Evolutionary conservation across 441 rosid species (phyloP), one percentile per base, ranked within the genome.

Genomic region (Erysimum pusillum): DNA sequence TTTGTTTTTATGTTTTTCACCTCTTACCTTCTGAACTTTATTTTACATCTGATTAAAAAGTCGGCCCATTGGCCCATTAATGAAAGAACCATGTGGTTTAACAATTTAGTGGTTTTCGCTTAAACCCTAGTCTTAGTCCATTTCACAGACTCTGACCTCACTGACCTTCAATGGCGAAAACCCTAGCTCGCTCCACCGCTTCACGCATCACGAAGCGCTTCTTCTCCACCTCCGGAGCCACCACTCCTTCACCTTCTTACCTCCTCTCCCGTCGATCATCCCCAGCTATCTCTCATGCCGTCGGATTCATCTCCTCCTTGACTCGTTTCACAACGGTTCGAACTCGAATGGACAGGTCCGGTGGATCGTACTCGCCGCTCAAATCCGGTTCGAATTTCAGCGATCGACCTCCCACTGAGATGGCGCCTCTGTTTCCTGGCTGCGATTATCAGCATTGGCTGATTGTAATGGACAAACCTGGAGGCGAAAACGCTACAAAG

Each of bases 371-470:
- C 71, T 88, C 94, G 11, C 98, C 98, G 0, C 83, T 93, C 36
- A 93, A 93, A 66, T 89, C 98, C 1, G 91, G 93, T 20, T 90
- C 96, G 6, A 95, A 85, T 76, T 88, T 87, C 86, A 91, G 94
- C 72, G 96, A 95, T 80, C 88, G 98, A 15, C 95, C 99, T 5
- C 97, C 99, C n/a, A 93, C 90, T 9, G 97, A 95, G 66, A 92
- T 93, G 98, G 90, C 94, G 14, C 98, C 98, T 31, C 90, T 91
- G 7, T 93, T 93, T 63, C 97, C 98, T 1, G 99, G 98, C 0
- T 89, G 97, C 64, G 99, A 95, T 46, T 95, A 93, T 70, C 80
- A 90, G 82, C 98, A 95, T 82, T 95, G 99, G 97, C 95, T 93
- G 44, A 95, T 95, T 63, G 90, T 95, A 8, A 95, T 93, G 90